phyloP scores from a whole-genome alignment of 352 stramenopile species.

The Globisporangium spinosum region DNA sequence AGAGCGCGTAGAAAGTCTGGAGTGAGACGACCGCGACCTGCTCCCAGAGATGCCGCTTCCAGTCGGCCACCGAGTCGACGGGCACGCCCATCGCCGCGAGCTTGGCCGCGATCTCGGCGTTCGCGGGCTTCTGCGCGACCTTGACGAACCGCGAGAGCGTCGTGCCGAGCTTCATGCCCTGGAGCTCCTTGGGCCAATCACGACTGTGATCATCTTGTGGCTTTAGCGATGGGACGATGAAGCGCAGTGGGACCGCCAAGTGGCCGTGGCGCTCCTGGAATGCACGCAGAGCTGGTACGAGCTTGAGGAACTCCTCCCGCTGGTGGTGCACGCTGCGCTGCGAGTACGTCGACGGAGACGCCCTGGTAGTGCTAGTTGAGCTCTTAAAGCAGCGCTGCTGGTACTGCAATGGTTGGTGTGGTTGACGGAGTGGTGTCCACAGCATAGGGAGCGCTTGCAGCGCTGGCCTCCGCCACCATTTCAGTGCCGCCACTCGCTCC shows the following conservation, averaged over 20 bases:
- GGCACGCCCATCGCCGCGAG: conserved; percentile 23
- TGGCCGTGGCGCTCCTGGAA: conserved; percentile 36
- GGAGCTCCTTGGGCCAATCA: conserved; percentile 25
- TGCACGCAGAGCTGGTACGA: conserved; percentile 27
- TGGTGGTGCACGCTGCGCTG: conserved; percentile 20
- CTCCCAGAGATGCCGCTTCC: conserved; percentile 34
- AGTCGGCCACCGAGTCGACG: conserved; percentile 17
- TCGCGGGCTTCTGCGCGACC: conserved; percentile 25
- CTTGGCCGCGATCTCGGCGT: conserved; percentile 20
- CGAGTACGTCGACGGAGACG: background rate
- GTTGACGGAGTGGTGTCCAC: background rate
- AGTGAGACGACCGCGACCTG: conserved; percentile 29
- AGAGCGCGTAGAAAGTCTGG: conserved; percentile 20
- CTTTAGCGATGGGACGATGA: conserved; percentile 18
- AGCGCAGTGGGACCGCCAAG: conserved; percentile 32
- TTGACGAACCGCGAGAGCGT: conserved; percentile 39
- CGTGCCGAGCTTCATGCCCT: conserved; percentile 39
- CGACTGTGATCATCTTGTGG: background rate
- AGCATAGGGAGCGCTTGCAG: background rate
- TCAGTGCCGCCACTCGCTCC: conserved; percentile 2
- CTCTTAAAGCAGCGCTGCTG: conserved; percentile 1
- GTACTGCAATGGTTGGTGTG: background rate
- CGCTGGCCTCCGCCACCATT: background rate
- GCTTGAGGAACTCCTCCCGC: conserved; percentile 24
- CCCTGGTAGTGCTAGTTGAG: background rate